phyloP scores from a whole-genome alignment of 805 yeast species.

The Kodamaea nitidulidarum region DNA sequence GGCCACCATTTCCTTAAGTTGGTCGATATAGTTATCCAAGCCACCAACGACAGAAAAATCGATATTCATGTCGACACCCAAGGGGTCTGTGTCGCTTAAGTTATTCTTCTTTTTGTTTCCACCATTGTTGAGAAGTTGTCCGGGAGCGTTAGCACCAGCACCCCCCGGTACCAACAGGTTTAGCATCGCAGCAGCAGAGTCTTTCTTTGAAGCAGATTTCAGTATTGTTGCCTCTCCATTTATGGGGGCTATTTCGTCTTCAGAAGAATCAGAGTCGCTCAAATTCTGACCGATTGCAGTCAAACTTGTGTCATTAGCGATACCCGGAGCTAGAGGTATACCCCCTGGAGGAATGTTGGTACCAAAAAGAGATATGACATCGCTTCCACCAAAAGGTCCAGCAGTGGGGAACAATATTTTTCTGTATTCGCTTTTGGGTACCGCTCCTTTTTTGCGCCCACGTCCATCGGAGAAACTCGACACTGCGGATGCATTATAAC shows the following conservation, averaged over 20 bases:
- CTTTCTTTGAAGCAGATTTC: constrained; percentile 23
- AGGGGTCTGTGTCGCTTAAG: constrained; percentile 86
- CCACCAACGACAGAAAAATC: constrained; percentile 90
- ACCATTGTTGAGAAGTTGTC: constrained; percentile 31
- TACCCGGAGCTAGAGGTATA: constrained; percentile 34
- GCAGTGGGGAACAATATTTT: constrained; percentile 86
- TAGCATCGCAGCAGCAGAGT: constrained; percentile 10
- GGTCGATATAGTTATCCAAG: constrained; percentile 81
- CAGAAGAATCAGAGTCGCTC: constrained; percentile 59
- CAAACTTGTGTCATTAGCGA: constrained; percentile 22
- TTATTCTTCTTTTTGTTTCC: constrained; percentile 49
- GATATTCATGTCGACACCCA: constrained; percentile 83
- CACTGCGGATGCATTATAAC: background rate
- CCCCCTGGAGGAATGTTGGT: constrained; percentile 54
- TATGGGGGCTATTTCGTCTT: constrained; percentile 51
- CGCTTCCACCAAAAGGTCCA: constrained; percentile 98
- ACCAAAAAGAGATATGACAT: constrained; percentile 80
- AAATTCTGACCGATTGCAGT: constrained; percentile 33
- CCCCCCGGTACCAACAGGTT: constrained; percentile 9
- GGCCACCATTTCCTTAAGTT: constrained; percentile 94
- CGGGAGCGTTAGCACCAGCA: constrained; percentile 16
- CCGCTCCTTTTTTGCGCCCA: constrained; percentile 19
- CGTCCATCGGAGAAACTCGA: constrained; percentile 24
- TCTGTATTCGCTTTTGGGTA: constrained; percentile 45
- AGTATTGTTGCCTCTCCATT: constrained; percentile 37